Conservation (phyloP, 768 basidiomycete genomes). For the Kwoniella botswanensis region DNA sequence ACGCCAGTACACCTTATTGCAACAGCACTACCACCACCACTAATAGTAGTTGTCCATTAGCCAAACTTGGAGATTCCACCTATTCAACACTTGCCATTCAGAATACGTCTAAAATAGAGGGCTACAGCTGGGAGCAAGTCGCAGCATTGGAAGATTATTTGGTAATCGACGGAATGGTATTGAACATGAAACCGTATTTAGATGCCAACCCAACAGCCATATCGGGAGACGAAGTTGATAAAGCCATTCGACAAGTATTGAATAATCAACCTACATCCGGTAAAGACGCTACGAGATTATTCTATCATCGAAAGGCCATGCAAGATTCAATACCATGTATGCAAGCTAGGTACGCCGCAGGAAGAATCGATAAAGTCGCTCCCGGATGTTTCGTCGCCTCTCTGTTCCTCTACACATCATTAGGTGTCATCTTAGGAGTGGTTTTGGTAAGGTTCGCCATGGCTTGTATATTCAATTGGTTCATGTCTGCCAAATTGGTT, state of each 20-base stretch:
- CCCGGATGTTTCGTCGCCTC: constrained; percentile 93
- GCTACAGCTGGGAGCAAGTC: constrained; percentile 92
- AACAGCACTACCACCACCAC: constrained; percentile 51
- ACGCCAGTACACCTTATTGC: constrained; percentile 79
- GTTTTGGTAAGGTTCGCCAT: constrained; percentile 91
- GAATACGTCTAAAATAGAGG: constrained; percentile 72
- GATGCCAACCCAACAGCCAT: constrained; percentile 71
- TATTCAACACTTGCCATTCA: constrained; percentile 68
- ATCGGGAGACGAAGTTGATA: constrained; percentile 76
- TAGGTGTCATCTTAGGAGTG: constrained; percentile 87
- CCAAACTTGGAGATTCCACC: constrained; percentile 66
- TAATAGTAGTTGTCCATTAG: constrained; percentile 68
- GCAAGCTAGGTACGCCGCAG: constrained; percentile 82
- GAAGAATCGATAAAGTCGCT: constrained; percentile 94
- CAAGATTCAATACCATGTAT: constrained; percentile 78
- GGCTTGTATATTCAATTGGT: constrained; percentile 98
- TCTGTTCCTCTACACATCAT: constrained; percentile 84
- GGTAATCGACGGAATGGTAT: constrained; percentile 89
- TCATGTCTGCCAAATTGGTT: constrained; percentile 80
- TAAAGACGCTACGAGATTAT: constrained; percentile 87
- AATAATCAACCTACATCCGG: constrained; percentile 63
- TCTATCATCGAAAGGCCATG: constrained; percentile 73
- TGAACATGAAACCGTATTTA: constrained; percentile 90
- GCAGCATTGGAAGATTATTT: constrained; percentile 72
- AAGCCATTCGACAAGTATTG: constrained; percentile 77